Conservation (phyloP, 805 yeast genomes). For the Cyberlindnera xylosilytica region DNA sequence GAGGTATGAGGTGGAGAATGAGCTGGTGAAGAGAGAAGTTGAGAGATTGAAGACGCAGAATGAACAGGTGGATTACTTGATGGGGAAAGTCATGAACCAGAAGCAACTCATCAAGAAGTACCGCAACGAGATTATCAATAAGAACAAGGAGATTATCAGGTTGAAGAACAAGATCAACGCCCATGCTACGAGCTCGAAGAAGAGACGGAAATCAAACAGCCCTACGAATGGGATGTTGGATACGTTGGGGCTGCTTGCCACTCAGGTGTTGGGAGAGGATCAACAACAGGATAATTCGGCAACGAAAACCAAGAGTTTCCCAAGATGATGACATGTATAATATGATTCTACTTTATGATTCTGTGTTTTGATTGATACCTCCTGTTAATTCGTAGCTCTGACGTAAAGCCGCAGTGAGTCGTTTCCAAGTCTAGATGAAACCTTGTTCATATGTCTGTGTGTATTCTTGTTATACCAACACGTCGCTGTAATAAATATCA, state of each 20-base stretch:
- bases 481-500: slow-evolving; percentile 7
- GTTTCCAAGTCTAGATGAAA: too few species aligned
- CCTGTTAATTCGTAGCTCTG: not conserved
- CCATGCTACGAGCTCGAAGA: slow-evolving; percentile 10
- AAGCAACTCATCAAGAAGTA: slow-evolving; percentile 44
- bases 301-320: not conserved
- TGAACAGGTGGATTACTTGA: slow-evolving; percentile 33
- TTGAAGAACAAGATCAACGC: slow-evolving; percentile 27
- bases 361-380: not conserved
- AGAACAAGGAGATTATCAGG: slow-evolving; percentile 42
- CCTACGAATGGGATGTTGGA: slow-evolving; percentile 34
- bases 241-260: slow-evolving; percentile 52
- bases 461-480: not conserved
- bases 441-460: not conserved
- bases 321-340: not conserved
- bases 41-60: slow-evolving; percentile 35
- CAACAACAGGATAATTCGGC: slow-evolving; percentile 11
- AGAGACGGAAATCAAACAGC: slow-evolving; percentile 14
- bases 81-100: slow-evolving; percentile 37
- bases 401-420: too few species aligned
- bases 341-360: not conserved
- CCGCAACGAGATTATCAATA: slow-evolving; percentile 39
- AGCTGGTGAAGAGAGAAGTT: slow-evolving; percentile 43
- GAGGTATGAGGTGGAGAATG: slow-evolving; percentile 45
- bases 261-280: slow-evolving; percentile 46